These are phyloP conservation scores for Daldinia vernicosa DNA, from an alignment of 495 filamentous ascomycete species.

Conservation along the genomic window DNA sequence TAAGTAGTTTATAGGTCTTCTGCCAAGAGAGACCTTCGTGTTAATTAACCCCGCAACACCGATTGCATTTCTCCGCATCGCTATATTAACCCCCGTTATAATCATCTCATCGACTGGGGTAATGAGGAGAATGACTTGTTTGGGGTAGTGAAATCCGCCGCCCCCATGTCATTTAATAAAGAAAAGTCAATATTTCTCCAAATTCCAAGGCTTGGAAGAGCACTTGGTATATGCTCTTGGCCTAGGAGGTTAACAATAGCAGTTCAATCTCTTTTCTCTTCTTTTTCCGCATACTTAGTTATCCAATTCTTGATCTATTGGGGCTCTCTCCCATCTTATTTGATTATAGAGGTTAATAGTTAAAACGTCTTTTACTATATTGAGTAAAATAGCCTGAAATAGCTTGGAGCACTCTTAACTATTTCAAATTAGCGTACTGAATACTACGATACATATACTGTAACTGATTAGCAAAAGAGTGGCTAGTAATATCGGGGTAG, in stretches of 20 bases:
- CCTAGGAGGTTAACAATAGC: not conserved
- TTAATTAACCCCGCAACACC: conserved; percentile 25
- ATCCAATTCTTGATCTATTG: not conserved
- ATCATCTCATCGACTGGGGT: conserved; percentile 21
- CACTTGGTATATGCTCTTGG: not conserved
- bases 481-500: not conserved
- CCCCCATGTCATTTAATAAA: not conserved
- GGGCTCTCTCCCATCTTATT: not conserved
- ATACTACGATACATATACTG: not conserved
- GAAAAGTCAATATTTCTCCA: conserved; percentile 14
- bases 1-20: conserved; percentile 18
- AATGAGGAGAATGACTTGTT: conserved; percentile 13
- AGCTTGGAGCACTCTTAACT: not conserved
- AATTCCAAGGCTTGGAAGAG: conserved; percentile 25
- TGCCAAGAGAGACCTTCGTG: conserved; percentile 33
- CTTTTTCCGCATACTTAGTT: not conserved
- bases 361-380: not conserved
- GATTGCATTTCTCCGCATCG: conserved; percentile 37
- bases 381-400: not conserved
- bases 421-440: not conserved
- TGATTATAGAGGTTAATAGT: not conserved
- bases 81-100: conserved; percentile 31
- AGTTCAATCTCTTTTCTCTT: not conserved
- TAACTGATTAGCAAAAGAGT: not conserved
- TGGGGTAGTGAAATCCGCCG: conserved; percentile 7